Conservation (phyloP, 495 filamentous ascomycete genomes). For the Aspergillus biplanus region DNA sequence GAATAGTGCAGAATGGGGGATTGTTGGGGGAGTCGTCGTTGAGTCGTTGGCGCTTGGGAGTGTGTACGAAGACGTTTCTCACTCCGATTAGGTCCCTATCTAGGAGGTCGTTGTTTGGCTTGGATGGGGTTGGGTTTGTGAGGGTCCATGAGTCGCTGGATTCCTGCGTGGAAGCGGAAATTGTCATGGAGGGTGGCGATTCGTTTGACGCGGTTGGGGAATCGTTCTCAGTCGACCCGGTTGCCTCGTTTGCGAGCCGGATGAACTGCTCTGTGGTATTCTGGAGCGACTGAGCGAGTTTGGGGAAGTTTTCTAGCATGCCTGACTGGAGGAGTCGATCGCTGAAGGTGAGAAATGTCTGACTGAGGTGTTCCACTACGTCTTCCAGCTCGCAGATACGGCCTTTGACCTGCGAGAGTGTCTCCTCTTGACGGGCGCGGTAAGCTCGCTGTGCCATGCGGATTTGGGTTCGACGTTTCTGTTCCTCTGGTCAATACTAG, state of each 20-base stretch:
- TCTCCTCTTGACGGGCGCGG: constrained; percentile 1
- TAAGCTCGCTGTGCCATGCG: neutral
- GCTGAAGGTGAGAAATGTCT: neutral
- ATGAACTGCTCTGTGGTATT: neutral
- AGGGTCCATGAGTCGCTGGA: too few relatives aligned
- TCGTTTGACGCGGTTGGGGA: neutral
- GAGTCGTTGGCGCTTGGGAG: too few relatives aligned
- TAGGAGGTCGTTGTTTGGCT: too few relatives aligned
- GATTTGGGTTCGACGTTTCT: neutral
- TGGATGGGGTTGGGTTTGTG: too few relatives aligned
- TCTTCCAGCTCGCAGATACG: neutral
- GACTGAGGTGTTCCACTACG: neutral
- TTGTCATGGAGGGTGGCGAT: too few relatives aligned
- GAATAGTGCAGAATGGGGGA: too few relatives aligned
- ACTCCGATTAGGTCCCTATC: too few relatives aligned
- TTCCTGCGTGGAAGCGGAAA: too few relatives aligned
- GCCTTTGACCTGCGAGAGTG: neutral
- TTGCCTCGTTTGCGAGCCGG: neutral
- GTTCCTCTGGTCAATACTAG: neutral
- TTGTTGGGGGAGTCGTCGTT: too few relatives aligned
- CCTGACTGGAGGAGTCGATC: neutral
- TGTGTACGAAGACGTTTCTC: too few relatives aligned
- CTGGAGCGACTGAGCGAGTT: neutral
- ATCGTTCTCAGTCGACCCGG: neutral
- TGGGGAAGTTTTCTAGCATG: neutral